Base-by-base conservation (phyloP, 2,329 filamentous ascomycete genomes). In the Pseudogymnoascus sp. region DNA sequence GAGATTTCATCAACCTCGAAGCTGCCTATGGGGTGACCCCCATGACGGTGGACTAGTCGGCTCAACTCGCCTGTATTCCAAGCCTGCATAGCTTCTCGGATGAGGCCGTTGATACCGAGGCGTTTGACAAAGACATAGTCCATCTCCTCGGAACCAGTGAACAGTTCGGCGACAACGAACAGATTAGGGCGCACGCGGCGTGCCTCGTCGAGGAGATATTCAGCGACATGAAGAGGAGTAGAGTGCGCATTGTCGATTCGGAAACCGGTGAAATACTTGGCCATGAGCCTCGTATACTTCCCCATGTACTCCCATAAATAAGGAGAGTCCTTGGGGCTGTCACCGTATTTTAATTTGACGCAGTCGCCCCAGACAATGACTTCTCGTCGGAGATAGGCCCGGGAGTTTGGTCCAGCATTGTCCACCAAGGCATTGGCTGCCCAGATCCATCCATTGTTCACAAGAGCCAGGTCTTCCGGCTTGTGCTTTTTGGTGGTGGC, bases 391-490 rank as follows among this genome's bases (percentile, higher is more conserved):
- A 99, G 82, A 72, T 99, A 99, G n/a, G 93, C 92, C 63, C 88
- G 87, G 7, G 93, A 96, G 56, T 90, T 81, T 0, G 92, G 89
- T 0, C 95, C 95, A 31, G 94, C 94, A 71, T 97, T 94, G 77
- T 99, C 94, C 47, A 91, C 83, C 75, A 97, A 83, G 1, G 94
- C 93, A 76, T 97, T 95, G 5, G 93, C 93, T 64, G 91, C 93
- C 94, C 94, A 99, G 7, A 99, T 92, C 94, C 94, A 99, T 47
- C 94, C 94, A 72, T 99, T 99, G 76, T 97, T 97, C 42, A 88
- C 92, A 61, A 99, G 78, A 2, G 91, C 90, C 53, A 96, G 81
- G 47, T 92, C 88, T 63, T 88, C 87, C 1, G 86, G 81, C 63
- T 86, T 86, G 71, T 95, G 88, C 70, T 90, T 87, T 65, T 85